phyloP scores from a whole-genome alignment of 257 asterid species.

The Solanum pennellii region DNA sequence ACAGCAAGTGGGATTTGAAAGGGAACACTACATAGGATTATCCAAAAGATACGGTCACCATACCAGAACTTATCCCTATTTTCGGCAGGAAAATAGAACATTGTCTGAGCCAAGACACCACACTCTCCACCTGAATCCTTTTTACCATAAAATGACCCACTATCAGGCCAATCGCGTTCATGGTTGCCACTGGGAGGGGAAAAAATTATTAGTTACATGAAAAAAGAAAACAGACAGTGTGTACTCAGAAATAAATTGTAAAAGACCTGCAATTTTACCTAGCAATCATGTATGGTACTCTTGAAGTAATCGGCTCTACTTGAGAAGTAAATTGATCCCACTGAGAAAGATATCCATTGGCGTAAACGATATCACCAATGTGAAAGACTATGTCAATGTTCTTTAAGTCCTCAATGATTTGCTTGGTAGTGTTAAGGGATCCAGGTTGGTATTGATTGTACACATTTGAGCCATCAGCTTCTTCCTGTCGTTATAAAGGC shows the following conservation, averaged over 20 bases:
- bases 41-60: background rate
- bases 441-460: slow-evolving; percentile 69
- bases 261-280: slow-evolving; percentile 28
- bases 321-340: slow-evolving; percentile 98
- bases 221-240: background rate
- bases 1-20: background rate
- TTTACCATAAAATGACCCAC: slow-evolving; percentile 73
- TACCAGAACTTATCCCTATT: slow-evolving; percentile 93
- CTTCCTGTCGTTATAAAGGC: slow-evolving; percentile 39
- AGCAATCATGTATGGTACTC: slow-evolving; percentile 89
- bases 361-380: slow-evolving; percentile 78
- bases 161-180: slow-evolving; percentile 92
- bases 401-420: slow-evolving; percentile 56
- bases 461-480: slow-evolving; percentile 91
- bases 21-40: background rate
- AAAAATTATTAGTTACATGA: background rate
- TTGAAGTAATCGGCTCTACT: slow-evolving; percentile 77
- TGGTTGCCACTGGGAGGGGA: slow-evolving; percentile 73
- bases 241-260: background rate
- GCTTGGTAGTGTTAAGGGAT: slow-evolving; percentile 78
- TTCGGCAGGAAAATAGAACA: slow-evolving; percentile 84
- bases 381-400: slow-evolving; percentile 79
- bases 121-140: slow-evolving; percentile 94
- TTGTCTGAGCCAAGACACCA: slow-evolving; percentile 74
- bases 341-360: slow-evolving; percentile 81